These are phyloP conservation scores for Lolium perenne DNA, from an alignment of 176 grass and related monocot species.

Conservation along the genomic window DNA sequence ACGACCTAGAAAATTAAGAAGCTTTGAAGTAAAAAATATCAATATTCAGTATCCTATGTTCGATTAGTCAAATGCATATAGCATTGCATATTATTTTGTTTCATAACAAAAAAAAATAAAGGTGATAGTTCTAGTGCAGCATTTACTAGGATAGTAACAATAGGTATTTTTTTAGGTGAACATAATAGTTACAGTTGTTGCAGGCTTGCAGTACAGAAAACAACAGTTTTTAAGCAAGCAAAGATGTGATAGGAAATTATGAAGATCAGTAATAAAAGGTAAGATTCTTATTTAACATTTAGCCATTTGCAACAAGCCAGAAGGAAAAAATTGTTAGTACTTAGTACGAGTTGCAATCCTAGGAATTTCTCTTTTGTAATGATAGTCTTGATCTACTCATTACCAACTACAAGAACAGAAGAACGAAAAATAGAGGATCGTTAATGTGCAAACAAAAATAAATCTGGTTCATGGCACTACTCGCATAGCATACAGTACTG, in stretches of 20 bases:
- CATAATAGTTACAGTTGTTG: background rate
- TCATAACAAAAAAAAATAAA: background rate
- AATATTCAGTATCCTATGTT: background rate
- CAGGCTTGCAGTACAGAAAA: background rate
- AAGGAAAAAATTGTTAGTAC: background rate
- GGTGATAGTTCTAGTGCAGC: background rate
- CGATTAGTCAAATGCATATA: background rate
- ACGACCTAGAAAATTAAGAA: background rate
- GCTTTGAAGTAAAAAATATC: background rate
- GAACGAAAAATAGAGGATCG: background rate
- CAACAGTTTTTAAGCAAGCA: background rate
- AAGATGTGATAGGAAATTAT: background rate
- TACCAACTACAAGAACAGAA: background rate
- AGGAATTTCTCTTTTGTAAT: conserved; percentile 6
- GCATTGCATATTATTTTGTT: background rate
- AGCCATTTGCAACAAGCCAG: background rate
- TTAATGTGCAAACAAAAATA: background rate
- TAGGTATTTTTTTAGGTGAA: background rate
- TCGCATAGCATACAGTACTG: background rate
- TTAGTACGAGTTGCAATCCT: background rate
- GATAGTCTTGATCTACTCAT: background rate
- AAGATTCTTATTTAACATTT: background rate
- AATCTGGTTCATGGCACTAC: background rate
- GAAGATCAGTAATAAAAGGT: background rate
- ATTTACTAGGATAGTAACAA: conserved; percentile 1